These are phyloP conservation scores for Moniliella sp. DNA, from an alignment of 1,284 basidiomycete species.

Conservation along the genomic window DNA sequence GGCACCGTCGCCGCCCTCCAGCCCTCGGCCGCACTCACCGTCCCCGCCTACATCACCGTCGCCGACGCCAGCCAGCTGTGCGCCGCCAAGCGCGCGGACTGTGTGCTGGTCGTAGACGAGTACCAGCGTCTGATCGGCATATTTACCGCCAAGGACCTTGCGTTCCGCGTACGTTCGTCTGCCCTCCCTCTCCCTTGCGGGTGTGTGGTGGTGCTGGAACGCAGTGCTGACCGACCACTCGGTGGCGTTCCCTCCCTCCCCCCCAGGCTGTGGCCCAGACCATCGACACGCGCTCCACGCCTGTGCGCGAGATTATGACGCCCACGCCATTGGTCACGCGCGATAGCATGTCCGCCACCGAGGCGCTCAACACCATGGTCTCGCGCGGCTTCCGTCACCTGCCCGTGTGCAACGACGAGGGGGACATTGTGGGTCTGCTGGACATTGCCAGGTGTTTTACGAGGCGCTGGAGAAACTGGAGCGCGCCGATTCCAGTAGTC, in stretches of 20 bases:
- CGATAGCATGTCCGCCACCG: slow-evolving; percentile 89
- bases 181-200: neutral
- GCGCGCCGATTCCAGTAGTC: slow-evolving; percentile 80
- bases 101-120: slow-evolving; percentile 97
- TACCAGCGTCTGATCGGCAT: slow-evolving; percentile 95
- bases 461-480: slow-evolving; percentile 96
- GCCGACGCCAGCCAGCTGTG: slow-evolving; percentile 94
- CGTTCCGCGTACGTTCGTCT: slow-evolving; percentile 62
- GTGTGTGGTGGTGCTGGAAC: too few relatives aligned
- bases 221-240: neutral
- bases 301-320: slow-evolving; percentile 90
- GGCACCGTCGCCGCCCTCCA: slow-evolving; percentile 91
- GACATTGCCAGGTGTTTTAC: slow-evolving; percentile 98
- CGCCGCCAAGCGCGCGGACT: slow-evolving; percentile 92
- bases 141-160: slow-evolving; percentile 95
- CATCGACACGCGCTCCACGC: slow-evolving; percentile 74
- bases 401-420: slow-evolving; percentile 39
- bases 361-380: slow-evolving; percentile 94
- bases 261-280: slow-evolving; percentile 77
- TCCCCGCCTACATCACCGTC: slow-evolving; percentile 86
- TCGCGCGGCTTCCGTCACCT: slow-evolving; percentile 85
- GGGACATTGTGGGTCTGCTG: slow-evolving; percentile 76
- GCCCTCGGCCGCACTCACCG: slow-evolving; percentile 82
- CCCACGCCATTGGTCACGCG: slow-evolving; percentile 95
- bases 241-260: neutral